Conservation (phyloP, 2,329 filamentous ascomycete species). For the Apiospora pterosperma region DNA sequence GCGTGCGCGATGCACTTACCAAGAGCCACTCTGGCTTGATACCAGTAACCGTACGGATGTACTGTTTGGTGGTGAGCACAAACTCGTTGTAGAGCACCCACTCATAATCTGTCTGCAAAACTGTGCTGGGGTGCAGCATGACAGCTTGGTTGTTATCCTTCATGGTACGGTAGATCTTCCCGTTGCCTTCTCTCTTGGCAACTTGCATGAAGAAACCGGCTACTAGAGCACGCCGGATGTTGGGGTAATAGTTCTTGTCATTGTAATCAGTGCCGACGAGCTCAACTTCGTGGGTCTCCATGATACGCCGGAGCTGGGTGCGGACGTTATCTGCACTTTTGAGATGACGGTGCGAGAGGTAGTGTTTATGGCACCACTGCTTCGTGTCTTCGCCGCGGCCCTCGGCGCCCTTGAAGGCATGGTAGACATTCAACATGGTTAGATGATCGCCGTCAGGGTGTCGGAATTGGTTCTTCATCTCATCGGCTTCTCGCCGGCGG, state of each 20-base stretch:
- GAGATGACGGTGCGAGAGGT: slow-evolving; percentile 83
- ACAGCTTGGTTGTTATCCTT: slow-evolving; percentile 97
- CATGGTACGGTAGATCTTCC: slow-evolving; percentile 91
- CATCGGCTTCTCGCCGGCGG: slow-evolving; percentile 86
- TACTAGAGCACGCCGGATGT: slow-evolving; percentile 89
- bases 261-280: slow-evolving; percentile 86
- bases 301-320: slow-evolving; percentile 86
- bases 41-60: slow-evolving; percentile 88
- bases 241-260: slow-evolving; percentile 96
- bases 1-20: slow-evolving; percentile 46
- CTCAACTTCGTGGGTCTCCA: slow-evolving; percentile 87
- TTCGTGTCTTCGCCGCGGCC: slow-evolving; percentile 67
- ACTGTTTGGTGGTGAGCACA: slow-evolving; percentile 96
- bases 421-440: slow-evolving; percentile 95
- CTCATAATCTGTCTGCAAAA: slow-evolving; percentile 82
- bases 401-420: slow-evolving; percentile 83
- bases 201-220: slow-evolving; percentile 99
- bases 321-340: slow-evolving; percentile 94
- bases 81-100: slow-evolving; percentile 99
- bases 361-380: slow-evolving; percentile 97
- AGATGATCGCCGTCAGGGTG: slow-evolving; percentile 94
- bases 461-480: slow-evolving; percentile 94
- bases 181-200: slow-evolving; percentile 83
- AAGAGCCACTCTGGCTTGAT: slow-evolving; percentile 93
- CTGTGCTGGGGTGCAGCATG: slow-evolving; percentile 88